Evolutionary conservation across 2,329 filamentous ascomycete genomes (phyloP).

Genomic region (Zymoseptoria passerinii): DNA sequence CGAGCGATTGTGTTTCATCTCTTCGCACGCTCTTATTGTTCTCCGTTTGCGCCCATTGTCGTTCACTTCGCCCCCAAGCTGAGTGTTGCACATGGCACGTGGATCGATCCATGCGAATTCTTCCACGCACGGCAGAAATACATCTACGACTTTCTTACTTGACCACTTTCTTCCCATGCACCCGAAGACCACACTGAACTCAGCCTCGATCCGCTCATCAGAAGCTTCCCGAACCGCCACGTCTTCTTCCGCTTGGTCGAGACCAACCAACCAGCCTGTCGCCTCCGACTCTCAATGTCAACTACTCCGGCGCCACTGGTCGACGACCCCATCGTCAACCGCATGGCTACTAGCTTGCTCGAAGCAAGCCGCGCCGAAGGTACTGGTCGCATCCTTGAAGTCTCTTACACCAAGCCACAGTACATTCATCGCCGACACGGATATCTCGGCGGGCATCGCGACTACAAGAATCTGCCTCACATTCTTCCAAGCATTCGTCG

Average conservation of each 20-base stretch:
- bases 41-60: neutral
- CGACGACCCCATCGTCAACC: neutral
- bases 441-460: conserved; percentile 18
- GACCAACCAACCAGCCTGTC: neutral
- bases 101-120: neutral
- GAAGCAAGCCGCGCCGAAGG: conserved; percentile 12
- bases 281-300: neutral
- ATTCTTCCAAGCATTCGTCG: conserved; percentile 11
- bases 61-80: no score
- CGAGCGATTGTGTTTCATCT: neutral
- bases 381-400: conserved; percentile 18
- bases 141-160: neutral
- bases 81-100: neutral
- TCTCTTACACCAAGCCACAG: conserved; percentile 18
- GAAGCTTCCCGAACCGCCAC: neutral
- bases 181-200: neutral
- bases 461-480: conserved; percentile 3
- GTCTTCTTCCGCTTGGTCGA: neutral
- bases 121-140: neutral
- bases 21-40: neutral
- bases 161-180: neutral
- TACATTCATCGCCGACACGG: conserved; percentile 21
- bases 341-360: conserved; percentile 1
- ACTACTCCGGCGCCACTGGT: neutral
- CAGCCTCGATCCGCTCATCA: neutral